Base-by-base conservation (phyloP, 2,329 filamentous ascomycete species). In the Elsinoe arachidis region DNA sequence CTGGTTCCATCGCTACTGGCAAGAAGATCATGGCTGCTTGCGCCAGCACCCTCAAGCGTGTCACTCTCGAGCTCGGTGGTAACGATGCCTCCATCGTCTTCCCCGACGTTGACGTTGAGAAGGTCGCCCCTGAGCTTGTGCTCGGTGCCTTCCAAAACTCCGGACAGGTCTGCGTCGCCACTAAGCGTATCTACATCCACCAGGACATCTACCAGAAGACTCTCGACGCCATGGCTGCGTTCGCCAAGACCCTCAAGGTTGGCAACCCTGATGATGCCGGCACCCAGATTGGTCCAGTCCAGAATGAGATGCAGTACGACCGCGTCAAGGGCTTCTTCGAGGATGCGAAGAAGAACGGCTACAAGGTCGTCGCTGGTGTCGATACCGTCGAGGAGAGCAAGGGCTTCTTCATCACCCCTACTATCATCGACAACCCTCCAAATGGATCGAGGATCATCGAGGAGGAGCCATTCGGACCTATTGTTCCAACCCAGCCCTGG, bases 1-100 rank as follows among this genome's bases (percentile, higher is more conserved):
- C 83, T 0, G 82, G 83, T 2, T 83, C 80, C 10, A 80, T 75
- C 5, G 72, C 74, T 0, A 84, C 80, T 0, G 83, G 83, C 9
- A 84, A 84, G 72, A 77, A 77, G 67, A 78, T 86, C 56, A 78
- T 83, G 74, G 76, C 75, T 57, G 77, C 74, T n/a, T 77, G 75
- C 55, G 73, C 78, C 21, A 75, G 76, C 65, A 82, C 80, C 0
- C 69, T 86, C 23, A 85, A 84, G 74, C 73, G 81, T 39, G 75
- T 82, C 17, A 83, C 79, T 1, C 75, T 85, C 12, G 83, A 85
- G 67, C 75, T 84, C 21, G 79, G 81, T 37, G 82, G 81, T 33
- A 85, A 85, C 63, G 80, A 84, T 60, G 75, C 81, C 1, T 77
- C 79, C n/a, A 81, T 85, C 61, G 73, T 84, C 35, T 74, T 77